phyloP scores from a whole-genome alignment of 2,329 filamentous ascomycete genomes.

The Fusarium austroafricanum region DNA sequence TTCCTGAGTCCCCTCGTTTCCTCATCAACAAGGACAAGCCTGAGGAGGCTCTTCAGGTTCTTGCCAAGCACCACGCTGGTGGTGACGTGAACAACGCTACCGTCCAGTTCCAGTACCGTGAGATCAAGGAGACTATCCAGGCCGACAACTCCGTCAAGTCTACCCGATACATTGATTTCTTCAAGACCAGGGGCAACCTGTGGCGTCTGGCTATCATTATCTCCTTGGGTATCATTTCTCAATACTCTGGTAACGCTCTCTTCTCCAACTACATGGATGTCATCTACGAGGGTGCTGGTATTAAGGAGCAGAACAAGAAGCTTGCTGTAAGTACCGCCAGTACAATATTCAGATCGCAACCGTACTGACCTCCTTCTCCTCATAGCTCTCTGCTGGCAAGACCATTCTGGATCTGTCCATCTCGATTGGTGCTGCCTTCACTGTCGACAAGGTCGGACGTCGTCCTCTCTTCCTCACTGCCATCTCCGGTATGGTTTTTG shows the following conservation, averaged over 20 bases:
- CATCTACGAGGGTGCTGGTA: conserved; percentile 71
- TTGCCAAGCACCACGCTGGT: conserved; percentile 73
- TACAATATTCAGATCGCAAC: too few relatives aligned
- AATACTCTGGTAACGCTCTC: conserved; percentile 75
- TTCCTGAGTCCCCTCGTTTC: conserved; percentile 76
- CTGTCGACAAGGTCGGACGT: conserved; percentile 63
- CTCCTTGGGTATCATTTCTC: conserved; percentile 73
- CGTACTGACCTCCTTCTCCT: conserved; percentile 5
- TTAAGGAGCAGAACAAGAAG: conserved; percentile 67
- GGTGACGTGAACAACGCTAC: conserved; percentile 68
- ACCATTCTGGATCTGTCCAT: conserved; percentile 69
- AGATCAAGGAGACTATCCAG: conserved; percentile 73
- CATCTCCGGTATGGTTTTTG: conserved; percentile 60
- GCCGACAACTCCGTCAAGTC: conserved; percentile 64
- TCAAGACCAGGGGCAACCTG: conserved; percentile 72
- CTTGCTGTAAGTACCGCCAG: conserved; percentile 56
- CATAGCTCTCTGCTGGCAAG: conserved; percentile 63
- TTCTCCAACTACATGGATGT: conserved; percentile 75
- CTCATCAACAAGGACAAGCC: conserved; percentile 72
- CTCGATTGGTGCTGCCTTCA: conserved; percentile 64
- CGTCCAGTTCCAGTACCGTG: conserved; percentile 73
- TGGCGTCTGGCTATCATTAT: conserved; percentile 71
- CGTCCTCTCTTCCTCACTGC: conserved; percentile 65
- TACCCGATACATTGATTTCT: conserved; percentile 69
- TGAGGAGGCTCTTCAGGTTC: conserved; percentile 69